phyloP scores from a whole-genome alignment of 352 stramenopile species.

The Phytophthora syringae region DNA sequence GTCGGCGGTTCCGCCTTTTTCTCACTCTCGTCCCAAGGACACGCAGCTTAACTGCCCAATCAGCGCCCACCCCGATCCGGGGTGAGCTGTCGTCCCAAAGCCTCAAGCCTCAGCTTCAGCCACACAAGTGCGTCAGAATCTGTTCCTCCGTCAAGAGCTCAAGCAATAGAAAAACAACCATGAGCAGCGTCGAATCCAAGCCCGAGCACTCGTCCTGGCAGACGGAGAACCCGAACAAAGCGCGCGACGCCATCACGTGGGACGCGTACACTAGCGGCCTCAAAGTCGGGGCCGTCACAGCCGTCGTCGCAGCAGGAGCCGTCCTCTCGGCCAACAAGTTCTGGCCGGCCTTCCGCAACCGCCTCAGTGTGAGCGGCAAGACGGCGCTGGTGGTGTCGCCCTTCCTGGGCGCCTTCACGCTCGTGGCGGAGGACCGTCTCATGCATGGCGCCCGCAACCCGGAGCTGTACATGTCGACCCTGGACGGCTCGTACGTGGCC shows the following conservation, averaged over 20 bases:
- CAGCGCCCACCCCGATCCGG: not conserved
- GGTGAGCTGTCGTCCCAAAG: conserved; percentile 18
- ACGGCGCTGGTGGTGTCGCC: conserved; percentile 70
- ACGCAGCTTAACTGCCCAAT: conserved; percentile 20
- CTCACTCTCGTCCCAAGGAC: conserved; percentile 29
- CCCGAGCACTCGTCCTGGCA: conserved; percentile 38
- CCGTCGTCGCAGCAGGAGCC: conserved; percentile 26
- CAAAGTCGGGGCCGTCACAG: conserved; percentile 48
- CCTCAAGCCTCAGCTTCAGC: conserved; percentile 13
- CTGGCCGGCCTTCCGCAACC: conserved; percentile 72
- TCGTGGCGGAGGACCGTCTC: conserved; percentile 70
- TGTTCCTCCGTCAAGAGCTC: conserved; percentile 15
- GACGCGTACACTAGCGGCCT: conserved; percentile 71
- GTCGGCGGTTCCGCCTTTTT: not conserved
- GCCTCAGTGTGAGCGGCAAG: conserved; percentile 77
- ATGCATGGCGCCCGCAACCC: conserved; percentile 74
- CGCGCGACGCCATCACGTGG: conserved; percentile 72
- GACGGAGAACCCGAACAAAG: conserved; percentile 49
- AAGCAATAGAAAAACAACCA: conserved; percentile 16
- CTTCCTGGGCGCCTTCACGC: conserved; percentile 67
- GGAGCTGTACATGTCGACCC: conserved; percentile 66
- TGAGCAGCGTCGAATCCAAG: conserved; percentile 25
- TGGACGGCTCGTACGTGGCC: conserved; percentile 59
- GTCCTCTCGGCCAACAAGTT: conserved; percentile 65
- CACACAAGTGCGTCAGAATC: conserved; percentile 21